Conservation (phyloP, 1,284 basidiomycete species). For the Sporisorium scitamineum region DNA sequence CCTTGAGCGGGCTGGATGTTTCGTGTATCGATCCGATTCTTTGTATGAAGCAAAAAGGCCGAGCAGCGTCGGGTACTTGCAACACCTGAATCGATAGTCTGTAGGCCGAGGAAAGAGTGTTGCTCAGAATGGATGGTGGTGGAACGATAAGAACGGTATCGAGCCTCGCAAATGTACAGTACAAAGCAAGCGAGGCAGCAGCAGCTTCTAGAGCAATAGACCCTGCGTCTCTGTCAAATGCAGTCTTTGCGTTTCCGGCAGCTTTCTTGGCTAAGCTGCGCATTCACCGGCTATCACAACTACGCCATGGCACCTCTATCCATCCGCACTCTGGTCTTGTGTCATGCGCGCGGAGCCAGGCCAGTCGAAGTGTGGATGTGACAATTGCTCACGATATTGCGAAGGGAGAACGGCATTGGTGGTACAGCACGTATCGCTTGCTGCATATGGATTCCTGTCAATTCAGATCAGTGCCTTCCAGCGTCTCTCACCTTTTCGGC, state of each 20-base stretch:
- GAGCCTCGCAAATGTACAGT: background rate
- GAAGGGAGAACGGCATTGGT: background rate
- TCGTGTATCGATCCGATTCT: background rate
- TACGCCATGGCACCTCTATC: background rate
- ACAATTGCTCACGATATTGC: background rate
- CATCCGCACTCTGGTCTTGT: background rate
- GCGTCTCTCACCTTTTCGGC: slow-evolving; percentile 2
- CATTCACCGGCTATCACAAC: background rate
- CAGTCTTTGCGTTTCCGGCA: background rate
- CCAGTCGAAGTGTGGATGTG: background rate
- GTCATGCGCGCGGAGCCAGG: background rate
- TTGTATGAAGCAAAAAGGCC: background rate
- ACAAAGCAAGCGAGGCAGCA: background rate
- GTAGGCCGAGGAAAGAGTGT: background rate
- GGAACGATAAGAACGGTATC: background rate
- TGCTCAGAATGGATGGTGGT: background rate
- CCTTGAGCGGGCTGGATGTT: no score
- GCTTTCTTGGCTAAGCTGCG: background rate
- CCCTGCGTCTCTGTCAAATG: background rate
- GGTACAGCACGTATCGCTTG: background rate
- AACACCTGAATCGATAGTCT: background rate
- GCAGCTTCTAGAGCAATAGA: background rate
- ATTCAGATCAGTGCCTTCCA: slow-evolving; percentile 32
- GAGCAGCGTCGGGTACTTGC: background rate
- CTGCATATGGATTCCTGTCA: slow-evolving; percentile 2